Conservation (phyloP, 2,329 filamentous ascomycete genomes). For the Kalmusia sp. region DNA sequence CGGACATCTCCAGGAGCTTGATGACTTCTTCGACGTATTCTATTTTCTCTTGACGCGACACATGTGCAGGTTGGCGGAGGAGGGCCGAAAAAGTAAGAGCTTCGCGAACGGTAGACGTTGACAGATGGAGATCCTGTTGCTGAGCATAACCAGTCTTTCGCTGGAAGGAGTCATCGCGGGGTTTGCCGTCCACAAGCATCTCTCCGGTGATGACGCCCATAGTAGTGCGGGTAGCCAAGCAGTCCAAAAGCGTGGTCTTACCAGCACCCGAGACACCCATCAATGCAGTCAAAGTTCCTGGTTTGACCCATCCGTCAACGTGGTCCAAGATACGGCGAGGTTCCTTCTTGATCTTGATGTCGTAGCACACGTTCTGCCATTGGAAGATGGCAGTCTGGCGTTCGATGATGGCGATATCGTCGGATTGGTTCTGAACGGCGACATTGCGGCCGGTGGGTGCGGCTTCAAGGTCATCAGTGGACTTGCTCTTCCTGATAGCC, state of each 20-base stretch:
- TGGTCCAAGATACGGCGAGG: conserved; percentile 79
- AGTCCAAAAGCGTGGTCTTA: conserved; percentile 89
- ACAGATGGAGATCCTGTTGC: conserved; percentile 88
- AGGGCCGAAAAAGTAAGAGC: conserved; percentile 85
- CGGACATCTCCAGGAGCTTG: conserved; percentile 86
- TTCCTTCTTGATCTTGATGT: conserved; percentile 81
- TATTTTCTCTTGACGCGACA: conserved; percentile 78
- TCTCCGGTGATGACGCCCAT: conserved; percentile 89
- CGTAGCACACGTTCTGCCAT: conserved; percentile 83
- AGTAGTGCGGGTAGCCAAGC: conserved; percentile 82
- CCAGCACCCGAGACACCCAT: conserved; percentile 95
- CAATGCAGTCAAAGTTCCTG: conserved; percentile 81
- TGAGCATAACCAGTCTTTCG: conserved; percentile 92
- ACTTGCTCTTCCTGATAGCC: conserved; percentile 60
- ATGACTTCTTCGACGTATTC: conserved; percentile 92
- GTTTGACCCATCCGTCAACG: conserved; percentile 93
- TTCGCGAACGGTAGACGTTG: conserved; percentile 86
- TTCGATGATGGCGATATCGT: conserved; percentile 58
- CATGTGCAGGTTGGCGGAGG: conserved; percentile 79
- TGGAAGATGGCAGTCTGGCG: conserved; percentile 80
- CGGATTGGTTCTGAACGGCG: conserved; percentile 45
- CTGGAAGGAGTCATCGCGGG: conserved; percentile 82
- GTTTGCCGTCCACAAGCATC: conserved; percentile 80
- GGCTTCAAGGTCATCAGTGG: conserved; percentile 50
- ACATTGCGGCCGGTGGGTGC: conserved; percentile 37